phyloP scores from a whole-genome alignment of 2,329 filamentous ascomycete genomes.

The Periconia macrospinosa region DNA sequence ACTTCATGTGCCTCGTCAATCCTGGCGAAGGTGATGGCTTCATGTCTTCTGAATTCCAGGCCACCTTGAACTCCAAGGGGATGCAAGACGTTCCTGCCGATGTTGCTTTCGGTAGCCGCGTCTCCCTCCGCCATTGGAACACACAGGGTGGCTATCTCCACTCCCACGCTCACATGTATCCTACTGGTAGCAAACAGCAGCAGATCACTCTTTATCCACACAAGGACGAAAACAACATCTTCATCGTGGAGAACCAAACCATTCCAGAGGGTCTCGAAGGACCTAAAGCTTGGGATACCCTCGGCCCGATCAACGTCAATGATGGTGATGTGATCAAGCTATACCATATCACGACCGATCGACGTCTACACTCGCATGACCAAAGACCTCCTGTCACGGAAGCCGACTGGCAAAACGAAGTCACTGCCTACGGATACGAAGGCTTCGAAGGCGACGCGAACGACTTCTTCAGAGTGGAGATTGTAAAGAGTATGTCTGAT shows the following conservation, averaged over 20 bases:
- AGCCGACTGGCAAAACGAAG: slow-evolving; percentile 84
- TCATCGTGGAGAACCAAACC: slow-evolving; percentile 93
- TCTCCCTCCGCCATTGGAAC: slow-evolving; percentile 89
- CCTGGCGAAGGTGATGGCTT: slow-evolving; percentile 97
- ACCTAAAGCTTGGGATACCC: slow-evolving; percentile 76
- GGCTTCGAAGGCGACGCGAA: slow-evolving; percentile 97
- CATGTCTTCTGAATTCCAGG: slow-evolving; percentile 99
- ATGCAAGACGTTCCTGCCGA: slow-evolving; percentile 96
- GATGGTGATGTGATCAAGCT: slow-evolving; percentile 81
- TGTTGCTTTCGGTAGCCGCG: slow-evolving; percentile 82
- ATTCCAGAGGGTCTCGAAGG: slow-evolving; percentile 80
- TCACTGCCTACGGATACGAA: slow-evolving; percentile 95
- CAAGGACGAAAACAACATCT: slow-evolving; percentile 98
- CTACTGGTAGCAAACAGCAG: slow-evolving; percentile 95
- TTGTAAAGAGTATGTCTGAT: slow-evolving; percentile 85
- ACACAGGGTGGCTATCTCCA: slow-evolving; percentile 98
- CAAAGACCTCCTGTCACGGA: slow-evolving; percentile 61
- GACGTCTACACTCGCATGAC: slow-evolving; percentile 94
- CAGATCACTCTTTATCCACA: slow-evolving; percentile 98
- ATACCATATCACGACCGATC: slow-evolving; percentile 80
- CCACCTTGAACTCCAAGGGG: slow-evolving; percentile 91
- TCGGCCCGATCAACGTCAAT: slow-evolving; percentile 70
- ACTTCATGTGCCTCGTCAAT: slow-evolving; percentile 91
- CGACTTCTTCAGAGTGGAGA: slow-evolving; percentile 92
- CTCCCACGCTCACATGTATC: slow-evolving; percentile 97